Evolutionary conservation across 352 stramenopile species (phyloP), one percentile per base, ranked within the genome.

Genomic region (Phytophthora pinifolia): DNA sequence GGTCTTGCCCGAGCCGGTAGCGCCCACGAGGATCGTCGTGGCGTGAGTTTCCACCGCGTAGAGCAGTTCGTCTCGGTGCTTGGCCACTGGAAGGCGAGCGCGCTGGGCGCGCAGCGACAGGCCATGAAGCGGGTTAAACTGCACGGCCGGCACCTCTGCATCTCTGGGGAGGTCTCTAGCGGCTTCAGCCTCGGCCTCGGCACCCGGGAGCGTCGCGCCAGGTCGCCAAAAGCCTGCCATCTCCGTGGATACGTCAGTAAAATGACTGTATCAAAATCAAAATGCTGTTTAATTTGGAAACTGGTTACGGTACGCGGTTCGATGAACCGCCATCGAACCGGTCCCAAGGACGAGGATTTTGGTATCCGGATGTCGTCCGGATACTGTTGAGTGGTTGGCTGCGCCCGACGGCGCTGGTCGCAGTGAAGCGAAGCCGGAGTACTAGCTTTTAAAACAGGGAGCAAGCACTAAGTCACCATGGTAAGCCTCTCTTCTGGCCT

Each of bases 1-100:
- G 3, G 74, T 92, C 65, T 98, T 98, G 34, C 93, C 95, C 15
- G 73, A 94, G 38, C 91, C 92, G 4, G 93, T 98, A 35, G 94
- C 93, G 25, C 94, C 94, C 10, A 98, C 85, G 44, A 98, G 76
- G 29, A 98, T 86, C 30, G 96, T 76, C 30, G 95, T 92, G 2
- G 74, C 70, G 67, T 95, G 79, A 4, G 66, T 80, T 60, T 98
- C 91, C 42, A 98, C 68, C 6, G 83, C 76, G 50, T 94, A 97
- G 0, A 98, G 71, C 52, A 98, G 87, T 70, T 97, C 86, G 6
- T 80, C 59, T 25, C 87, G 83, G 58, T 98, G 89, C 38, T 82
- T 83, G 34, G 84, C 79, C 54, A 98, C 96, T 12, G 92, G 92
- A 35, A 98, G 72, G 14, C 54, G 70, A 50, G 83, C 65, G 39